Evolutionary conservation across 116 monocot species (phyloP).

Genomic region (Iris pallida): DNA sequence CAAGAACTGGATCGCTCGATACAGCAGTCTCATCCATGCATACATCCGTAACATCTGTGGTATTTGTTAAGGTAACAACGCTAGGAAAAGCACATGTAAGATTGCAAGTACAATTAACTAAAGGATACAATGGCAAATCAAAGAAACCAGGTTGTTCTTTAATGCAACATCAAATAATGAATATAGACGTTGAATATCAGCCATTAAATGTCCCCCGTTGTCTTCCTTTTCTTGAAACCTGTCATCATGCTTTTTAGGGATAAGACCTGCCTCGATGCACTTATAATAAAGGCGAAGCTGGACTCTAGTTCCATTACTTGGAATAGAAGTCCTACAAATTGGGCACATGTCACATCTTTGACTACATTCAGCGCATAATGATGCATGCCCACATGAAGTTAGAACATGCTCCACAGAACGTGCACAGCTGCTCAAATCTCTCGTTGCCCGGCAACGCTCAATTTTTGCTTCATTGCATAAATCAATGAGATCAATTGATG

Average conservation of each 20-base stretch:
- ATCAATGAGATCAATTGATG: constrained; percentile 70
- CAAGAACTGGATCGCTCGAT: constrained; percentile 86
- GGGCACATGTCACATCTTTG: constrained; percentile 85
- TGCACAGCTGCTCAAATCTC: constrained; percentile 89
- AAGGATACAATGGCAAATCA: constrained; percentile 97
- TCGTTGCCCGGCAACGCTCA: constrained; percentile 78
- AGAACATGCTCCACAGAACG: constrained; percentile 74
- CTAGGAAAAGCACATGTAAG: background rate
- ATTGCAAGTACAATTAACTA: constrained; percentile 6
- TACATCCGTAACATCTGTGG: constrained; percentile 83
- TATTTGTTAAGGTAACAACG: constrained; percentile 43
- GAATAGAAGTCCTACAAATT: constrained; percentile 62
- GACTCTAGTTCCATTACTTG: constrained; percentile 39
- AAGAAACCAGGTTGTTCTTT: constrained; percentile 79
- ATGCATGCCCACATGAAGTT: constrained; percentile 81
- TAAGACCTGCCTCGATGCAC: constrained; percentile 81
- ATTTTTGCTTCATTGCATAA: constrained; percentile 82
- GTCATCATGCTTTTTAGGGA: constrained; percentile 53
- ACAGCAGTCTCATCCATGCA: constrained; percentile 97
- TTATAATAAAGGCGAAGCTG: constrained; percentile 73
- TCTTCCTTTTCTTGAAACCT: constrained; percentile 63
- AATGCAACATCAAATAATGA: constrained; percentile 87
- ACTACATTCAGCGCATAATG: constrained; percentile 86
- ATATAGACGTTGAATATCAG: constrained; percentile 76
- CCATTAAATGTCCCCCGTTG: constrained; percentile 31